Evolutionary conservation across 495 filamentous ascomycete genomes (phyloP), one percentile per base, ranked within the genome.

Genomic region (Lophium mytilinum): DNA sequence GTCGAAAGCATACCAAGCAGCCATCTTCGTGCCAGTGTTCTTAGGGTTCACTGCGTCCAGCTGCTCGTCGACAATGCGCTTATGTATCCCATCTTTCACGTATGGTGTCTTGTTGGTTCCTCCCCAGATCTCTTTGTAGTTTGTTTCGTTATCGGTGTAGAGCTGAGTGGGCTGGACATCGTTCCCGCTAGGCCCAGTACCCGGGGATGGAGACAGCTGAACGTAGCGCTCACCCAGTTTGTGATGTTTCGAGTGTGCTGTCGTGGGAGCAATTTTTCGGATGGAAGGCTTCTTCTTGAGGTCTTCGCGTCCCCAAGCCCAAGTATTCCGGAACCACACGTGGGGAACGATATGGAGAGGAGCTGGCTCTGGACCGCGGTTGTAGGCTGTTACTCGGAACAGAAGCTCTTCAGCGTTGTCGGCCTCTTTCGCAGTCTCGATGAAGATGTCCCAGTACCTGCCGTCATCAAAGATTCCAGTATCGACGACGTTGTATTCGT

Each of bases 251-350:
- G 88, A 83, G 61, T 87, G 83, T 37, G 83, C 85, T 39, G 83
- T 73, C 4, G 86, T 82, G 19, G 86, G 80, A 4, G 74, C 74
- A 37, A 83, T 70, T 59, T 82, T 74, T 14, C 78, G 76, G 55
- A 96, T 86, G 8, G 75, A 80, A 0, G 92, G 92, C 73, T 90
- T 95, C 55, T 83, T 84, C 14, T 84, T 75, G 21, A 75, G 69
- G 11, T 81, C 68, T 62, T 94, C 86, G 40, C 84, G 78, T 19
- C 88, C 90, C 91, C 91, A 97, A 15, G 85, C 76, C 92, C 92
- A 97, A 9, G 91, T 96, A 68, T 97, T 97, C 34, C 92, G 80
- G 74, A 96, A 97, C 90, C 91, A 96, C 17, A 95, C 83, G 55
- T 96, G 92, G 9, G 92, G 92, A 52, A 97, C 75, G 60, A 97